Percentiles rank a stretch among this genome's conserved stretches.
Conservation (phyloP, 495 filamentous ascomycete species). For the Amniculicola lignicola region DNA sequence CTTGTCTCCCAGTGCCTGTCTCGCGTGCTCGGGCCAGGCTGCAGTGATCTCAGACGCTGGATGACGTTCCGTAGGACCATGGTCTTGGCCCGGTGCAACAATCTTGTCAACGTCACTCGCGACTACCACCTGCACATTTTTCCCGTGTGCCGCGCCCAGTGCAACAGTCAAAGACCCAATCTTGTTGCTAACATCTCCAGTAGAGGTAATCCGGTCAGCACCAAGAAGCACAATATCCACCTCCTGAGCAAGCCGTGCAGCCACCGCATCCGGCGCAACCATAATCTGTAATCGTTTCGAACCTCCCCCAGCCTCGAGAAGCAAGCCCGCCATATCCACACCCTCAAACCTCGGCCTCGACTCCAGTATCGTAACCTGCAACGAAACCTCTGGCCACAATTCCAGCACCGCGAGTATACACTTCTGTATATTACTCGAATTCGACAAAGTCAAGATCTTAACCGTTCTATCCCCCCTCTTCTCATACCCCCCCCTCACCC, state of each 20-base stretch:
- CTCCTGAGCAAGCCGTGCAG: slow-evolving; percentile 48
- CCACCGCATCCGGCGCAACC: slow-evolving; percentile 61
- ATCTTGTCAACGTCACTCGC: slow-evolving; percentile 62
- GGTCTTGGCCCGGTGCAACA: slow-evolving; percentile 45
- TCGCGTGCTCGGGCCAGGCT: slow-evolving; percentile 4
- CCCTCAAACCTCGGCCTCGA: slow-evolving; percentile 62
- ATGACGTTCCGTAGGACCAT: slow-evolving; percentile 49
- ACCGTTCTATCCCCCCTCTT: background rate
- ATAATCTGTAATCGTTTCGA: too few species aligned
- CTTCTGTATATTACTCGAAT: slow-evolving; percentile 2
- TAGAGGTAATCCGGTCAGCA: slow-evolving; percentile 57
- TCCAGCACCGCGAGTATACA: background rate
- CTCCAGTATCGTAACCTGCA: slow-evolving; percentile 22
- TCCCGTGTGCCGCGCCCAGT: slow-evolving; percentile 45
- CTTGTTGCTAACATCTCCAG: slow-evolving; percentile 64
- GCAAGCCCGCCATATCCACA: slow-evolving; percentile 52
- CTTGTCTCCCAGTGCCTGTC: background rate
- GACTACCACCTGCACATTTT: slow-evolving; percentile 51
- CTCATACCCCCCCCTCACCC: background rate
- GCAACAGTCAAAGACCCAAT: slow-evolving; percentile 59
- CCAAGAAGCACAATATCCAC: slow-evolving; percentile 59
- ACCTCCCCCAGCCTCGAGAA: too few species aligned
- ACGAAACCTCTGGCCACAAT: background rate
- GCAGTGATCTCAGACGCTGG: slow-evolving; percentile 11
- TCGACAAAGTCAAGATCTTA: slow-evolving; percentile 15